Evolutionary conservation across 495 filamentous ascomycete species (phyloP), one percentile per base, ranked within the genome.

Genomic region (Penicillium salamii): DNA sequence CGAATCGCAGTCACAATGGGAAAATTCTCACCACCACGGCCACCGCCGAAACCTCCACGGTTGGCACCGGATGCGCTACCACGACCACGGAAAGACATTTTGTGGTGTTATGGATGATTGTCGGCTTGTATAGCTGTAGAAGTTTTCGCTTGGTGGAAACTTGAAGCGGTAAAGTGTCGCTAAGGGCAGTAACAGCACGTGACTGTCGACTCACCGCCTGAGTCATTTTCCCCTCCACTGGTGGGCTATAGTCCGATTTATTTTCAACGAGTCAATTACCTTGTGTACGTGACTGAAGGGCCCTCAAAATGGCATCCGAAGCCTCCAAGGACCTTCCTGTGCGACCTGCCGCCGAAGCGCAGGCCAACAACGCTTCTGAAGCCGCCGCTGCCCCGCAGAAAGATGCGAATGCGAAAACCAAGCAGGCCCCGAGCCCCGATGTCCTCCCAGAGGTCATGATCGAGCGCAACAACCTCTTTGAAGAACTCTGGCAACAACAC

Each of bases 381-480:
- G 26, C 61, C 51, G 53, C 59, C 47, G 57, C 61, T 71, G 55
- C 63, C 58, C 61, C 63, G 57, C 58, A 55, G 46, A 62, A 64
- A 9, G 50, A 56, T 50, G 51, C 51, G 38, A 65, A 65, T 35
- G 46, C 49, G 28, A 46, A 46, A 17, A 17, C 31, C 4, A 65
- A 71, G 31, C 37, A 56, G 52, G 57, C 59, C 36, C 46, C 56
- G 52, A 53, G 55, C 40, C 32, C 54, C 50, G 62, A 78, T 32
- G 80, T 82, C n/a, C 75, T 84, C 23, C 87, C 92, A 17, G 78
- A 83, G n/a, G 95, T 87, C 67, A 78, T 97, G 53, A 71, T 89
- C 55, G 79, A 91, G 58, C 86, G 93, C 24, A 87, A 97, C 60
- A 74, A 83, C 21, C 69, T 98, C 6, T 98, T 97, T 71, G 86